phyloP scores from a whole-genome alignment of 1,139 yeast genomes.

The Nadsonia starkeyi-henricii region DNA sequence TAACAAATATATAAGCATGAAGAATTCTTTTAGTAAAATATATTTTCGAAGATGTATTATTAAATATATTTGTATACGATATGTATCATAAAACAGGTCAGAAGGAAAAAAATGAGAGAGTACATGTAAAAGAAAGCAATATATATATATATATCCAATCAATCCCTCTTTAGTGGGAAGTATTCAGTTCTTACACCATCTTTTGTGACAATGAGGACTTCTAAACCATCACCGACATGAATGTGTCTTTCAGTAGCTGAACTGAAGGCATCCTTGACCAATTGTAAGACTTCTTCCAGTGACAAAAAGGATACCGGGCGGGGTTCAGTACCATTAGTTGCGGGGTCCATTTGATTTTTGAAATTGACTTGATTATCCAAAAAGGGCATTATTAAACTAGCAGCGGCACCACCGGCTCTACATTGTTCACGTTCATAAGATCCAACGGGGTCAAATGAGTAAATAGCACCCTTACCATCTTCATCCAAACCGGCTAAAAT shows the following conservation, averaged over 20 bases:
- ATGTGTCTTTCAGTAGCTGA: constrained; percentile 98
- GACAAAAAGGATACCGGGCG: constrained; percentile 25
- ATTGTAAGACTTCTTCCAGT: constrained; percentile 70
- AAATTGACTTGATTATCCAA: constrained; percentile 93
- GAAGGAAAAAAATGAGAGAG: no score
- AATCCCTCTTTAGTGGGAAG: constrained; percentile 83
- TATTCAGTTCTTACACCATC: constrained; percentile 81
- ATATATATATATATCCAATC: no score
- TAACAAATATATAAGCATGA: no score
- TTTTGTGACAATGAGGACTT: constrained; percentile 78
- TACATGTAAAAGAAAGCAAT: no score
- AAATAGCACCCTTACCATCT: constrained; percentile 88
- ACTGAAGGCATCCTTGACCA: constrained; percentile 86
- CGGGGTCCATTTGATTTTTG: constrained; percentile 81
- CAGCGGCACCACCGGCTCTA: constrained; percentile 97
- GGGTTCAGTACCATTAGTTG: constrained; percentile 48
- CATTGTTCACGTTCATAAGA: constrained; percentile 95
- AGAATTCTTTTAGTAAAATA: no score
- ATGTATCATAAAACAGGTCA: no score
- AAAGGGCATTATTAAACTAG: constrained; percentile 91
- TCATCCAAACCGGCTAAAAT: constrained; percentile 90
- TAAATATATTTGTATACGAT: no score
- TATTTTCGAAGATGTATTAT: no score
- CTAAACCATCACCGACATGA: constrained; percentile 94
- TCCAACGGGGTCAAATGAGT: constrained; percentile 95